phyloP scores from a whole-genome alignment of 2,329 filamentous ascomycete species.

The Pseudogymnoascus sp. region DNA sequence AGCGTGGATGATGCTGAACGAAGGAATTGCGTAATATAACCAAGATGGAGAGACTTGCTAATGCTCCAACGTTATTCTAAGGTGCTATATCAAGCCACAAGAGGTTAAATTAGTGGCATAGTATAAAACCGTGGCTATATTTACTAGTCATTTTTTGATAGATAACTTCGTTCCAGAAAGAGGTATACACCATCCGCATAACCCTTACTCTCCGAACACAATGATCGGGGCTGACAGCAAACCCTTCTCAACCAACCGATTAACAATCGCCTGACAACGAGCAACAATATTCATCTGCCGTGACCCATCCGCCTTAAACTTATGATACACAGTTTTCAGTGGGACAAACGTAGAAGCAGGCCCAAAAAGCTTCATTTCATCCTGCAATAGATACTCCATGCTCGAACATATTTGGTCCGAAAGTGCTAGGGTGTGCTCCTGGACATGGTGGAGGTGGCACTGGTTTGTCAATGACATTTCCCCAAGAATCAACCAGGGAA shows the following conservation, averaged over 20 bases:
- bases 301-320: neutral
- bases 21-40: too few relatives aligned
- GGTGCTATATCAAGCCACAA: neutral
- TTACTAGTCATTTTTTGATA: neutral
- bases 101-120: too few relatives aligned
- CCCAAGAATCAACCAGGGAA: neutral
- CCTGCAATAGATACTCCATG: conserved; percentile 31
- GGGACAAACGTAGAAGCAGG: conserved; percentile 24
- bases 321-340: neutral
- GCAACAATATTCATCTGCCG: neutral
- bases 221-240: neutral
- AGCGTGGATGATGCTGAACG: neutral
- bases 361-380: conserved; percentile 33
- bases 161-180: neutral
- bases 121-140: too few relatives aligned
- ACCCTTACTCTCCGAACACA: neutral
- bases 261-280: neutral
- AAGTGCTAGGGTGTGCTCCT: conserved; percentile 12
- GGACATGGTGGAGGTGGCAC: neutral
- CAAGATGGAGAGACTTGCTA: too few relatives aligned
- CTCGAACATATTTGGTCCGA: conserved; percentile 27
- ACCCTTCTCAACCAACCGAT: neutral
- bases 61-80: too few relatives aligned
- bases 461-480: neutral
- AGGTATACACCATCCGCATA: neutral